Evolutionary conservation across 2,329 filamentous ascomycete species (phyloP).

Genomic region (Seiridium cupressi): DNA sequence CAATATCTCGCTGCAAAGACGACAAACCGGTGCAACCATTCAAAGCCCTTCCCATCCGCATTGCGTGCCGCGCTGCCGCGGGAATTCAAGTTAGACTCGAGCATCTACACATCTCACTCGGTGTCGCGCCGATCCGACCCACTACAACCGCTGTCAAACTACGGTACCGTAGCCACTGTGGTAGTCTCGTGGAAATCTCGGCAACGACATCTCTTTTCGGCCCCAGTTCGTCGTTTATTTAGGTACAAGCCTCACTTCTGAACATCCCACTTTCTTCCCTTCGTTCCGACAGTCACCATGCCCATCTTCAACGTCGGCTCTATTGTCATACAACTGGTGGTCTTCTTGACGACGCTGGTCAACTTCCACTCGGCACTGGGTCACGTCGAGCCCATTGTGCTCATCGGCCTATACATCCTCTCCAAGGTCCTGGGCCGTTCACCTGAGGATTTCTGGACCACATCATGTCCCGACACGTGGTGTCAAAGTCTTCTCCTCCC

Average conservation of each 20-base stretch:
- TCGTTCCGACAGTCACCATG: slow-evolving; percentile 32
- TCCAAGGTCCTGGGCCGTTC: slow-evolving; percentile 45
- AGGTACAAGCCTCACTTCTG: not conserved
- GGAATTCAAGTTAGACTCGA: not conserved
- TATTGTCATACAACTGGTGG: slow-evolving; percentile 48
- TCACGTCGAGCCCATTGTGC: slow-evolving; percentile 44
- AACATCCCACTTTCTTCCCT: not conserved
- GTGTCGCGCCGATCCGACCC: not conserved
- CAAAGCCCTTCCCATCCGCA: not conserved
- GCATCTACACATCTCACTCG: not conserved
- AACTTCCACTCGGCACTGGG: slow-evolving; percentile 52
- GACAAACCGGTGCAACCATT: too few species aligned
- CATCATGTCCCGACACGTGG: slow-evolving; percentile 23
- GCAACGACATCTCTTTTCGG: not conserved
- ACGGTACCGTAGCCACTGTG: not conserved
- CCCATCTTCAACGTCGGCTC: slow-evolving; percentile 51
- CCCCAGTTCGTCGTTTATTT: not conserved
- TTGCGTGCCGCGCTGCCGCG: not conserved
- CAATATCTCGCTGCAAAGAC: not conserved
- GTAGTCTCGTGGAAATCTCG: slow-evolving; percentile 2
- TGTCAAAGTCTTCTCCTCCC: slow-evolving; percentile 15
- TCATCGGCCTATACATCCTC: slow-evolving; percentile 46
- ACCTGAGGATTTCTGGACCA: slow-evolving; percentile 44
- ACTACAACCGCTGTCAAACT: not conserved
- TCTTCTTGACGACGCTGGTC: slow-evolving; percentile 52